These are phyloP conservation scores for Phanerochaete sordida DNA, from an alignment of 768 basidiomycete species.

Conservation along the genomic window DNA sequence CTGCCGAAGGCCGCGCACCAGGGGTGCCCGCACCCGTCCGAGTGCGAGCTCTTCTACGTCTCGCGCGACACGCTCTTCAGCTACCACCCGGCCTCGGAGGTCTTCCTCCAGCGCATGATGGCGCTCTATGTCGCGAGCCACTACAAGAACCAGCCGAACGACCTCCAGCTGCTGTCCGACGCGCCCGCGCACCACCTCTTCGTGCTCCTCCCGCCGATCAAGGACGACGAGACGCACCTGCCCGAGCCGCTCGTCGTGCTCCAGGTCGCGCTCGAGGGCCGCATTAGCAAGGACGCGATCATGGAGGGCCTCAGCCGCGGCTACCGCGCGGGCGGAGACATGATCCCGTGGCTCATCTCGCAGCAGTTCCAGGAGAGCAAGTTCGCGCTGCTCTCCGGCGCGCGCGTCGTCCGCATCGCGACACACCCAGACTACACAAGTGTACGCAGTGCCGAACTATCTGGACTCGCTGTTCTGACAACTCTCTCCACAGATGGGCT, in stretches of 20 bases:
- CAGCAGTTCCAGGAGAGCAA: constrained; percentile 96
- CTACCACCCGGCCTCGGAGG: constrained; percentile 95
- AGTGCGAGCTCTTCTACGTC: constrained; percentile 94
- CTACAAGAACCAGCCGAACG: constrained; percentile 99
- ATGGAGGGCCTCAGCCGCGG: constrained; percentile 85
- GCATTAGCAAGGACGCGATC: constrained; percentile 81
- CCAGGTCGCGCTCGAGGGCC: constrained; percentile 94
- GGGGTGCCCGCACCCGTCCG: constrained; percentile 92
- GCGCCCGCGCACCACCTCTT: constrained; percentile 97
- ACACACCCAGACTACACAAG: constrained; percentile 94
- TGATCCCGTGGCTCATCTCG: constrained; percentile 96
- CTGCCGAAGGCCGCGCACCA: constrained; percentile 48
- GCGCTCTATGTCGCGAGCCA: constrained; percentile 95
- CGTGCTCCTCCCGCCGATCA: constrained; percentile 89
- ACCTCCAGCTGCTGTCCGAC: constrained; percentile 95
- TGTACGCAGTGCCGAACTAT: constrained; percentile 35
- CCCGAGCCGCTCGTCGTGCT: constrained; percentile 95
- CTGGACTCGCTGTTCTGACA: neutral
- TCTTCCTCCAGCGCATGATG: constrained; percentile 98
- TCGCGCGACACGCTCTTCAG: constrained; percentile 95
- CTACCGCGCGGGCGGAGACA: constrained; percentile 84
- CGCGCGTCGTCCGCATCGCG: constrained; percentile 87
- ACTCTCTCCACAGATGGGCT: constrained; percentile 74
- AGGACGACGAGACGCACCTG: constrained; percentile 84
- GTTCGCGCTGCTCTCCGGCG: constrained; percentile 90